Base-by-base conservation (phyloP, 768 basidiomycete species). In the Rhodosporidiobolus odoratus region DNA sequence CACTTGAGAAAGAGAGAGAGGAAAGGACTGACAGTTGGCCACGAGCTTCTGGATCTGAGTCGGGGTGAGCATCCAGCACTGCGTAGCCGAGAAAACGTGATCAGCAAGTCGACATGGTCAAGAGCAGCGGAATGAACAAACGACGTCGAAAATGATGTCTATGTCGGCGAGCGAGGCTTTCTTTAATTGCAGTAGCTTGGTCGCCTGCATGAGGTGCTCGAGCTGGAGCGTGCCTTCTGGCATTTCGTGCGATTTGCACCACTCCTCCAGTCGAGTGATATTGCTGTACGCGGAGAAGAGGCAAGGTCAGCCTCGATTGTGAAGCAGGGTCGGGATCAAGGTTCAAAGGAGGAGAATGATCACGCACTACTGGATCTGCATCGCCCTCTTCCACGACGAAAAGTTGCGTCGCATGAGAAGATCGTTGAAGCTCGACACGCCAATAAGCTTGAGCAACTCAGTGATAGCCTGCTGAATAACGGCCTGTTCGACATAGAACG, bases 161-260 rank as follows among this genome's bases (percentile, higher is more conserved):
- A 99, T 96, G 78, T 98, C 96, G 32, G 89, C 89, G 41, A 91
- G 85, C 4, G 93, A 91, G 19, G 94, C 89, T 86, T 99, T 99
- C 83, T 98, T 99, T 77, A 99, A 83, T 80, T 99, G 96, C 34
- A 99, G 83, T 64, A 99, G 82, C 81, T 99, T 98, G 77, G 96
- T 97, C 65, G 96, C 96, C 83, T 99, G 96, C 92, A 98, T 96
- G 81, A 99, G 84, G 81, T 98, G 94, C 81, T 99, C 96, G 65
- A 99, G 84, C 79, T 98, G 96, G 37, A 99, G 84, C 25, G 92
- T 91, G 15, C 96, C 96, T 79, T 99, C 96, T 1, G 95, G 96
- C 92, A 99, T 97, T 78, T 96, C 92, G 78, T 98, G 96, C 34
- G 96, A 94, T 82, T 99, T 98, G 84, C 96, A 99, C 96, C 96